Evolutionary conservation across 768 basidiomycete species (phyloP), one percentile per base, ranked within the genome.

Genomic region (Phylloporus scabripes): DNA sequence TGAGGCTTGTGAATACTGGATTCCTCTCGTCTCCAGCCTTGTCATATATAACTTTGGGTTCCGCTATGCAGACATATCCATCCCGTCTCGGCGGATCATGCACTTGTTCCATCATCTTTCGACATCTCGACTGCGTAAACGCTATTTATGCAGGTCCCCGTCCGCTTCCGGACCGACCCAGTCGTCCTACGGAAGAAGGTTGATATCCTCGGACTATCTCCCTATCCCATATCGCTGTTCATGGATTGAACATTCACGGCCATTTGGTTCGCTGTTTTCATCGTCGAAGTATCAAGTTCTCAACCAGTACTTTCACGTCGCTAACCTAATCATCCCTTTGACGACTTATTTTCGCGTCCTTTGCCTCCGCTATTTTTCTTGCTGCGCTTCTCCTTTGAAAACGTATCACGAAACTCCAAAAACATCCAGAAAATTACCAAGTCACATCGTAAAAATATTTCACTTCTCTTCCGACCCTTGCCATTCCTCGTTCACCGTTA

Each of bases 51-150:
- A 54, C 23, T 54, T 59, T 42, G 49, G 60, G 58, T 60, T 57
- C 54, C 60, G 59, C 51, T 62, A 66, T 69, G 63, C 66, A 77
- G 80, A 81, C 80, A 75, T 80, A 80, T 81, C 75, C 79, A 78
- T 80, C 76, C 79, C 72, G 79, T 81, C 78, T 67, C 60, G 69
- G 39, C 70, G 74, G 70, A 69, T 64, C 66, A 61, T 65, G 62
- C 60, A 54, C 58, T 57, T 60, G 48, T 62, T 61, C 59, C 51
- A 52, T 62, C 56, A 54, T 56, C 51, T 60, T 59, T 62, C 55
- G 49, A 55, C 60, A 56, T 61, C 59, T 59, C 60, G 57, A 44
- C 56, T 54, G 58, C 64, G 63, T 60, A 59, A 59, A 56, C 46
- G n/a, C 48, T 60, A 68, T 64, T 47, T 23, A 23, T 23, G 21